A percentile compares a stretch with the other conserved stretches of the same genome.
Conservation (phyloP, 2,329 filamentous ascomycete genomes). For the Phialemoniopsis sp. region DNA sequence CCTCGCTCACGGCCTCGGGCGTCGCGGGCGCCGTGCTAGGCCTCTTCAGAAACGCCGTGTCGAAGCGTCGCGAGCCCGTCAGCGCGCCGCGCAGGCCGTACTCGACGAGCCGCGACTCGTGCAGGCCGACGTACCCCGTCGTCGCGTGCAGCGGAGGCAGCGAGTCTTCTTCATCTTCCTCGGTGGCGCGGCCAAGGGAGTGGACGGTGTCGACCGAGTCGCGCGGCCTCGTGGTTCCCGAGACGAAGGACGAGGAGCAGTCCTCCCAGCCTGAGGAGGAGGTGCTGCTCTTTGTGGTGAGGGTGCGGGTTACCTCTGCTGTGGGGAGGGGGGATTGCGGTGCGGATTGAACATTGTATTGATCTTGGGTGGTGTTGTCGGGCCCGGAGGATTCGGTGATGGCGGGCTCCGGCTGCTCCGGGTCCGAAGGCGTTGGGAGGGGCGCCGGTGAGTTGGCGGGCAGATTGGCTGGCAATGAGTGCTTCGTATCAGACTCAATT, state of each 20-base stretch:
- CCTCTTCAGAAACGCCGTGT: neutral
- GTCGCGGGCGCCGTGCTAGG: neutral
- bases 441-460: too few species aligned
- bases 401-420: too few species aligned
- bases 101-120: constrained; percentile 16
- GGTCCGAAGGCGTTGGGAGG: too few species aligned
- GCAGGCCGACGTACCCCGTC: constrained; percentile 22
- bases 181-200: neutral
- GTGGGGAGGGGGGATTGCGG: constrained; percentile 1
- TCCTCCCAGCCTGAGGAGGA: constrained; percentile 14
- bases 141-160: constrained; percentile 12
- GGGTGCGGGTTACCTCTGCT: neutral
- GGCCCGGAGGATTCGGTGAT: too few species aligned
- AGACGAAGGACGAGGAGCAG: constrained; percentile 2
- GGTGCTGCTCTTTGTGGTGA: neutral
- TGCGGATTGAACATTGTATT: too few species aligned
- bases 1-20: neutral
- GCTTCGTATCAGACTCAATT: too few species aligned
- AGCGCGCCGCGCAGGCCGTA: constrained; percentile 22
- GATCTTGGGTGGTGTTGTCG: too few species aligned
- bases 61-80: constrained; percentile 16
- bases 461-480: too few species aligned
- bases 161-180: neutral
- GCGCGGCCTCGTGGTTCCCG: neutral
- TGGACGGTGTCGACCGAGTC: constrained; percentile 8